A percentile compares a stretch with the other conserved stretches of the same genome.
These are phyloP conservation scores for Scheffersomyces titani DNA, from an alignment of 1,139 yeast species.

Conservation along the genomic window DNA sequence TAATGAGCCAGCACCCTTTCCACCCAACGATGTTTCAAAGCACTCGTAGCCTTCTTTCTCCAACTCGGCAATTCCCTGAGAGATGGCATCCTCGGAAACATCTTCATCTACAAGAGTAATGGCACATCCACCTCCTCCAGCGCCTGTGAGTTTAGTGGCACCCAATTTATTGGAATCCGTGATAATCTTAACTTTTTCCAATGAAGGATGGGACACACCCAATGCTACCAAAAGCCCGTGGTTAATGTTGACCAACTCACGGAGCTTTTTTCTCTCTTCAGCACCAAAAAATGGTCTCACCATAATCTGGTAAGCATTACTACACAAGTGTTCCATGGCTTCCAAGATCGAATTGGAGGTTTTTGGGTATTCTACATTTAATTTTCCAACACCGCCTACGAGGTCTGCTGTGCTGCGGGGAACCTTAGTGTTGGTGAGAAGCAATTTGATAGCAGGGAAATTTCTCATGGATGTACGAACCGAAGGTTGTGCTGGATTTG, in stretches of 20 bases:
- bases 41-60: conserved; percentile 65
- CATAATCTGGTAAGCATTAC: conserved; percentile 68
- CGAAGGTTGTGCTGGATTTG: conserved; percentile 52
- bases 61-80: conserved; percentile 36
- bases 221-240: conserved; percentile 85
- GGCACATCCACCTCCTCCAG: conserved; percentile 99
- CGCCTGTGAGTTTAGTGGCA: conserved; percentile 93
- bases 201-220: conserved; percentile 90
- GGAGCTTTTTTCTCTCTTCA: conserved; percentile 46
- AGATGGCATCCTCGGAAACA: conserved; percentile 28
- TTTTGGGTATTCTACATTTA: conserved; percentile 54
- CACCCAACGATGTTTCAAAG: conserved; percentile 85
- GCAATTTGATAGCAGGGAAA: conserved; percentile 72
- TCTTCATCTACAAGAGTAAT: conserved; percentile 72
- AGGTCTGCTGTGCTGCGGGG: conserved; percentile 86
- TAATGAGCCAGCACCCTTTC: conserved; percentile 76
- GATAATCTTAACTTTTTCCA: conserved; percentile 69
- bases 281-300: conserved; percentile 50
- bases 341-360: conserved; percentile 62
- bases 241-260: conserved; percentile 75
- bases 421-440: conserved; percentile 81
- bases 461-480: conserved; percentile 66
- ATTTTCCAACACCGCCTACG: conserved; percentile 72
- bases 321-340: conserved; percentile 68
- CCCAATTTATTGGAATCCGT: conserved; percentile 70